Base-by-base conservation (phyloP, 2,329 filamentous ascomycete genomes). In the Trichoderma hamatum region DNA sequence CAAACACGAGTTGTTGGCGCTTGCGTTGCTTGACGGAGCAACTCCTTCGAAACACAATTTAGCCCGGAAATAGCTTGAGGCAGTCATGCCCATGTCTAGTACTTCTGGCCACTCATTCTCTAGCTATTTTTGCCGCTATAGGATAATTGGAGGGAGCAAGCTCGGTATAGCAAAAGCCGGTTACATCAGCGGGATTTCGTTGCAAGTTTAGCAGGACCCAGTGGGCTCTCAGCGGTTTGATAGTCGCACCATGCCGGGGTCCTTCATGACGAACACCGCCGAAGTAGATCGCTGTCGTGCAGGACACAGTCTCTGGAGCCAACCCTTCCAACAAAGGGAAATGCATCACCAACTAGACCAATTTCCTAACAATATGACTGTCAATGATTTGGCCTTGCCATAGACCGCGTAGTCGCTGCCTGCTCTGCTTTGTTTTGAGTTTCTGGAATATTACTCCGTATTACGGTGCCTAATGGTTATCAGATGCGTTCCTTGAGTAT, bases 181-280 rank as follows among this genome's bases (percentile, higher is more conserved):
- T 34, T 59, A 51, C 54, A 56, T 49, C 26, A 66, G 63, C 64
- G 64, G 64, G 28, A 58, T 51, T 49, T 51, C 39, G 54, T 55
- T 28, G 21, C 39, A 59, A 43, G 28, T 52, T 36, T 16, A 30
- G 60, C 28, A 63, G 39, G n/a, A 28, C 62, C 62, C 21, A 34
- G 43, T 21, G 51, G 52, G 56, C 52, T 34, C 39, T n/a, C 36
- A 58, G 63, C 36, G 52, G 39, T 56, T 66, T 34, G 52, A n/a
- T 34, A 58, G 63, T 58, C 51, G 52, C 36, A 56, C 63, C 63
- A 49, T 66, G 51, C 24, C 63, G 52, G 52, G 51, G 52, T 49
- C 52, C 34, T 49, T 58, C 34, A 49, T 56, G 30, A 64, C 30
- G 61, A 64, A 34, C 46, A 14, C 30, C 30, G 46, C 46, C 46